Conservation (phyloP, 2,329 filamentous ascomycete species). For the Teratosphaeria zuluensis region DNA sequence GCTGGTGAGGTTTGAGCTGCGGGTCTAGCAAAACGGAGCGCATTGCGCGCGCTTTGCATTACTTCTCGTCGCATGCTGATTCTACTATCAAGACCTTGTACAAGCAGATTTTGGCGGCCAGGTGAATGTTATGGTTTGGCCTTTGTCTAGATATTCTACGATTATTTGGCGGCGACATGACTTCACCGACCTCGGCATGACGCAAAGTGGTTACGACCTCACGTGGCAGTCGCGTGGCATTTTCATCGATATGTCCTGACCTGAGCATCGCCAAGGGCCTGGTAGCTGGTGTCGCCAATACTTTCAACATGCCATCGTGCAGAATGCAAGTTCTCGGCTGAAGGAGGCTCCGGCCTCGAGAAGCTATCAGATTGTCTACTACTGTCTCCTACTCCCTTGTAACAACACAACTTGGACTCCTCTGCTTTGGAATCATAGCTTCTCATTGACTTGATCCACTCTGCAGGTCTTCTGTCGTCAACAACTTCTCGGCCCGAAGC, state of each 20-base stretch:
- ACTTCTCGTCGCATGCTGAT: not conserved
- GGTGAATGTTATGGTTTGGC: not conserved
- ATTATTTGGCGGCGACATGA: not conserved
- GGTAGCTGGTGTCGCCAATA: too few species aligned
- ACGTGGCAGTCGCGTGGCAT: not conserved
- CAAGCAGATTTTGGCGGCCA: not conserved
- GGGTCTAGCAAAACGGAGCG: not conserved
- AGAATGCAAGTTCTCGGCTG: not conserved
- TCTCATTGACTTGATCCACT: not conserved
- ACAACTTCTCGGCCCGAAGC: constrained; percentile 43
- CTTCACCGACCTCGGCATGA: not conserved
- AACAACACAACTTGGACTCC: too few species aligned
- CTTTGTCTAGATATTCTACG: not conserved
- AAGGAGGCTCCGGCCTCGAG: not conserved
- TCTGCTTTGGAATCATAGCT: too few species aligned
- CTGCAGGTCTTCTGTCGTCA: constrained; percentile 19
- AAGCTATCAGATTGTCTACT: not conserved
- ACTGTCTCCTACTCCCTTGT: not conserved
- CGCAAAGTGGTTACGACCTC: not conserved
- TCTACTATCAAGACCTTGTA: not conserved
- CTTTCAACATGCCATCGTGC: not conserved
- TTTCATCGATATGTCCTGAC: not conserved
- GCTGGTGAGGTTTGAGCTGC: not conserved
- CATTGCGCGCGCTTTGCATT: not conserved
- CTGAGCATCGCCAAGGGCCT: not conserved